phyloP scores from a whole-genome alignment of 1,284 basidiomycete genomes.

The Papiliotrema laurentii region DNA sequence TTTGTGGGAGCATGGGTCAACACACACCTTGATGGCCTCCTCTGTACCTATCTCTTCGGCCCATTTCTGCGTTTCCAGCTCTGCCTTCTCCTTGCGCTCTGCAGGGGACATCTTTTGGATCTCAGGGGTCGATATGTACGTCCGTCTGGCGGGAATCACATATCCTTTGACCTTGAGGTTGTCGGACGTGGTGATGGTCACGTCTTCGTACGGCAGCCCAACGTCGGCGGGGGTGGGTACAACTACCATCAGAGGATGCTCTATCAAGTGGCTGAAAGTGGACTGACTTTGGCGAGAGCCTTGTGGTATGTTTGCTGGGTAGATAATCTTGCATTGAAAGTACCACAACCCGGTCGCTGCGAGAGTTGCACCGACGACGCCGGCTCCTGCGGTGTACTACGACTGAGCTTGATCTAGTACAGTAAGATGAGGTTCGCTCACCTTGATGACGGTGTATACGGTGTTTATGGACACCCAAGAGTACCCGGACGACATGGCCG shows the following conservation, averaged over 20 bases:
- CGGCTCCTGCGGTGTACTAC: slow-evolving; percentile 36
- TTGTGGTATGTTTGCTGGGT: slow-evolving; percentile 78
- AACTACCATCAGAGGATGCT: slow-evolving; percentile 48
- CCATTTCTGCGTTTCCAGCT: slow-evolving; percentile 24
- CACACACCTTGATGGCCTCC: slow-evolving; percentile 28
- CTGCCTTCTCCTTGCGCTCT: slow-evolving; percentile 20
- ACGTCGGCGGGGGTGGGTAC: slow-evolving; percentile 67
- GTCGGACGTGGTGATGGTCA: slow-evolving; percentile 63
- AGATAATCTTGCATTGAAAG: slow-evolving; percentile 82
- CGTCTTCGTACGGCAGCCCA: slow-evolving; percentile 65
- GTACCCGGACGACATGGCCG: too few relatives aligned
- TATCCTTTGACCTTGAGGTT: slow-evolving; percentile 59
- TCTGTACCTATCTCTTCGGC: slow-evolving; percentile 28
- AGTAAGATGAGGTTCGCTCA: background rate
- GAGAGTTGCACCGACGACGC: slow-evolving; percentile 18
- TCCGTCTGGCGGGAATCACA: slow-evolving; percentile 51
- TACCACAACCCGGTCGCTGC: slow-evolving; percentile 68
- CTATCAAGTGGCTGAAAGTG: background rate
- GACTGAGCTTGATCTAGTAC: slow-evolving; percentile 23
- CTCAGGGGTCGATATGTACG: slow-evolving; percentile 18
- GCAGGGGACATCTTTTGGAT: slow-evolving; percentile 17
- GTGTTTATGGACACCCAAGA: too few relatives aligned
- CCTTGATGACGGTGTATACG: slow-evolving; percentile 4
- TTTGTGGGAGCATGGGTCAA: background rate
- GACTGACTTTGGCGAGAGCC: slow-evolving; percentile 68